Base-by-base conservation (phyloP, 1,284 basidiomycete species). In the Termitomyces sp. region DNA sequence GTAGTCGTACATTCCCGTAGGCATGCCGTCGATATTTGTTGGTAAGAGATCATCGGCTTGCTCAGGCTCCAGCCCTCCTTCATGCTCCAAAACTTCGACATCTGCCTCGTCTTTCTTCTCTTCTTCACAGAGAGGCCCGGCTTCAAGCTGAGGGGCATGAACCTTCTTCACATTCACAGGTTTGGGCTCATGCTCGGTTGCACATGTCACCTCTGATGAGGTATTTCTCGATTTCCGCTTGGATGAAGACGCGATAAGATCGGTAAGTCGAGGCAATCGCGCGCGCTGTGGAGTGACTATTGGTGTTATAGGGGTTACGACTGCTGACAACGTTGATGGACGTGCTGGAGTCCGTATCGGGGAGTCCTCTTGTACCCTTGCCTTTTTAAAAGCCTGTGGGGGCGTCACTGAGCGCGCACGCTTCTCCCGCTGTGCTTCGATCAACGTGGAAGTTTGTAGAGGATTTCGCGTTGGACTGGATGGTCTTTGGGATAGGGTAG, bases 241-340 rank as follows among this genome's bases (percentile, higher is more conserved):
- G 17, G 62, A n/a, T n/a, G n/a, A 52, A 8, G 64, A 63, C 15
- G 63, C 62, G 3, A 64, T 54, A 21, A 64, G 61, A 38, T 64
- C 64, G 2, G 53, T 61, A 36, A 65, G 53, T 17, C 51, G 56
- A 21, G 64, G 62, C 28, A 61, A 48, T 31, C 52, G 54, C 12
- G 48, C 49, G 41, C 55, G 61, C 44, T 58, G 45, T 1, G 58
- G 61, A 6, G 63, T 60, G 10, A 56, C 47, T 2, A 42, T 24
- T 12, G 52, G 50, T 1, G 54, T 47, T n/a, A 46, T 42, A 13
- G 55, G 42, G 3, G 47, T 19, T 12, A 30, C 38, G 19, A 28
- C 41, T 0, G 26, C 36, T 10, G 45, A 9, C 8, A 45, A 40
- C 9, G 52, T 33, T 7, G 50, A 44, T 36, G 24, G 31, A 24